phyloP scores from a whole-genome alignment of 2,329 filamentous ascomycete species.

The Calonectria pauciramosa region DNA sequence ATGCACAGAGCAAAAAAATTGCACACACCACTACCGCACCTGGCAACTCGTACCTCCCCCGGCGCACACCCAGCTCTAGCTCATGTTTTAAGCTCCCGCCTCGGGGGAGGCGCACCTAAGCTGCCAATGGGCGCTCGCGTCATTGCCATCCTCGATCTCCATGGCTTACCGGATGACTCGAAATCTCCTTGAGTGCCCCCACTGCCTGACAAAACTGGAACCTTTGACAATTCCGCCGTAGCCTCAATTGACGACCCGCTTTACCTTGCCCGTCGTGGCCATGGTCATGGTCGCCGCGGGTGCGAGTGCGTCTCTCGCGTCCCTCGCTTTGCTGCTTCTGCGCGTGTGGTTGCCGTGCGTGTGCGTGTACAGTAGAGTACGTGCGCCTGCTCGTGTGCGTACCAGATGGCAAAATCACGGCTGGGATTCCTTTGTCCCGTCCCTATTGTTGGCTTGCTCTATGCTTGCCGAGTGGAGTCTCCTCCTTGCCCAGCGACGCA shows the following conservation, averaged over 20 bases:
- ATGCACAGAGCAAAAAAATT: neutral
- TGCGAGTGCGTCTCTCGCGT: neutral
- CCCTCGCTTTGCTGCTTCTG: neutral
- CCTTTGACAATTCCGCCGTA: neutral
- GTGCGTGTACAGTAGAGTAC: neutral
- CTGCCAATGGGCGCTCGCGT: constrained; percentile 18
- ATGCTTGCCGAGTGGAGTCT: neutral
- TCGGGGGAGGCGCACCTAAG: neutral
- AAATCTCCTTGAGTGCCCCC: constrained; percentile 8
- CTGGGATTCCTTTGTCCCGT: neutral
- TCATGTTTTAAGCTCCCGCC: constrained; percentile 24
- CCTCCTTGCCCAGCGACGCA: neutral
- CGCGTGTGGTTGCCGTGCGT: neutral
- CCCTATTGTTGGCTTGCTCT: neutral
- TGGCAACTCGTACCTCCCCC: neutral
- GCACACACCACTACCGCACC: neutral
- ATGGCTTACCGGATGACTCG: constrained; percentile 31
- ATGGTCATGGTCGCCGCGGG: neutral
- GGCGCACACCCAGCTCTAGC: neutral
- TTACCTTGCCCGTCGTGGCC: neutral
- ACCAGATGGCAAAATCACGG: constrained; percentile 19
- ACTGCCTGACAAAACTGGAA: constrained; percentile 25
- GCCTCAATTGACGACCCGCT: neutral
- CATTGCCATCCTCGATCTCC: neutral
- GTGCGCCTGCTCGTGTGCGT: neutral